phyloP scores from a whole-genome alignment of 108 stramenopile species.

The Ochromonas danica region DNA sequence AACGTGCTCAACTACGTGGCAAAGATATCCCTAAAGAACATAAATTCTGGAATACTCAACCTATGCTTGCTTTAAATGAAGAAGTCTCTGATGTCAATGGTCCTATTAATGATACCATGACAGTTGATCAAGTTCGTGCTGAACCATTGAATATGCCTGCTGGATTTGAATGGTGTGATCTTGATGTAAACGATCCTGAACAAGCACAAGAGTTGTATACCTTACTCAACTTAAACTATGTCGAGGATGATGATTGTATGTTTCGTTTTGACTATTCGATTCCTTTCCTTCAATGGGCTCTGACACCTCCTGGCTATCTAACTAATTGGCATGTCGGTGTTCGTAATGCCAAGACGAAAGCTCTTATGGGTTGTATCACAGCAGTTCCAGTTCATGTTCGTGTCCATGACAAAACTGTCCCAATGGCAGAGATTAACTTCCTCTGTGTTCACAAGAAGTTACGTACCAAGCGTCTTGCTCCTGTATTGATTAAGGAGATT shows the following conservation, averaged over 20 bases:
- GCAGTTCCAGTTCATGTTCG: slow-evolving; percentile 80
- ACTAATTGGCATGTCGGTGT: slow-evolving; percentile 84
- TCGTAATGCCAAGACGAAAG: slow-evolving; percentile 65
- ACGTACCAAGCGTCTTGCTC: slow-evolving; percentile 90
- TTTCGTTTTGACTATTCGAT: slow-evolving; percentile 60
- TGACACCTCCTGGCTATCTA: slow-evolving; percentile 86
- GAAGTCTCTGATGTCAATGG: slow-evolving; percentile 60
- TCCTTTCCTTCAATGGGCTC: slow-evolving; percentile 63
- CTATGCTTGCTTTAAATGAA: slow-evolving; percentile 51
- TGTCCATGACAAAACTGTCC: slow-evolving; percentile 51
- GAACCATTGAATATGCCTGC: slow-evolving; percentile 92
- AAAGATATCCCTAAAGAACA: slow-evolving; percentile 48
- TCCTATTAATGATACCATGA: slow-evolving; percentile 78
- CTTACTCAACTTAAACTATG: slow-evolving; percentile 92
- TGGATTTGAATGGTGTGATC: slow-evolving; percentile 86
- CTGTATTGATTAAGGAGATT: slow-evolving; percentile 98
- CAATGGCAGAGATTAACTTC: slow-evolving; percentile 95
- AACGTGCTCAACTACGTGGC: not conserved
- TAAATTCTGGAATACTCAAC: slow-evolving; percentile 97
- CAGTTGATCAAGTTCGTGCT: slow-evolving; percentile 65
- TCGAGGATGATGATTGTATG: slow-evolving; percentile 94
- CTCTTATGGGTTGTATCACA: slow-evolving; percentile 91
- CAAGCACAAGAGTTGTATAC: slow-evolving; percentile 78
- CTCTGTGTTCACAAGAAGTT: slow-evolving; percentile 98
- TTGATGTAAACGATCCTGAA: slow-evolving; percentile 67